Conservation (phyloP, 352 stramenopile species). For the Phytophthora boehmeriae region DNA sequence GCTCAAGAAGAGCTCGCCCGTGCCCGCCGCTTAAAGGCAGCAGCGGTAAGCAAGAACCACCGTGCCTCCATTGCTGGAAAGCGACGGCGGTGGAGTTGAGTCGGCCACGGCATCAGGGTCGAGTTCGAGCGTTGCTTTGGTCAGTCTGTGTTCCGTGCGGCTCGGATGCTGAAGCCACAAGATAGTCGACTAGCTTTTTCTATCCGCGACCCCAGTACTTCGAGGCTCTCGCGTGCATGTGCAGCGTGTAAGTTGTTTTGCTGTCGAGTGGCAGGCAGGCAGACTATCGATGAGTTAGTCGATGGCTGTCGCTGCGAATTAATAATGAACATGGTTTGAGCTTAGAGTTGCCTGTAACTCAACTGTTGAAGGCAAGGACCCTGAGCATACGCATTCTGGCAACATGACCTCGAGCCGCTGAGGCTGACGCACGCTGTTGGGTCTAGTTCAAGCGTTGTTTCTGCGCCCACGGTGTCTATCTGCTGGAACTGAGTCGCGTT, state of each 20-base stretch:
- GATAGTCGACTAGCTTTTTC: neutral
- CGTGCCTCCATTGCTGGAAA: neutral
- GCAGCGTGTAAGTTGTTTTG: constrained; percentile 10
- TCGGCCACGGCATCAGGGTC: neutral
- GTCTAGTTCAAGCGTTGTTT: constrained; percentile 3
- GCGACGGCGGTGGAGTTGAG: neutral
- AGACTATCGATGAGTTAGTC: constrained; percentile 9
- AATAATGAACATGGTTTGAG: constrained; percentile 9
- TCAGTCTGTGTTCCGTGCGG: neutral
- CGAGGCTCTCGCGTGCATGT: constrained; percentile 15
- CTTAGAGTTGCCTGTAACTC: constrained; percentile 3
- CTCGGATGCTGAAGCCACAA: neutral
- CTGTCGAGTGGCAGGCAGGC: constrained; percentile 14
- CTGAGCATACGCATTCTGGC: too few species aligned
- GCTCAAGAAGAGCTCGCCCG: constrained; percentile 29
- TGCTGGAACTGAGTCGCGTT: too few species aligned
- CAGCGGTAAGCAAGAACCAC: neutral
- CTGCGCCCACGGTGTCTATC: neutral
- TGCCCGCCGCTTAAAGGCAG: constrained; percentile 10
- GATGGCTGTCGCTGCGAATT: neutral
- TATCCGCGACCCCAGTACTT: constrained; percentile 2
- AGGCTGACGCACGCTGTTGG: too few species aligned
- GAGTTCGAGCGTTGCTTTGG: neutral
- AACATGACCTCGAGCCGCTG: too few species aligned
- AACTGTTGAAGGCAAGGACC: too few species aligned